phyloP scores from a whole-genome alignment of 2,329 filamentous ascomycete species.

The Xylariaceae sp. region DNA sequence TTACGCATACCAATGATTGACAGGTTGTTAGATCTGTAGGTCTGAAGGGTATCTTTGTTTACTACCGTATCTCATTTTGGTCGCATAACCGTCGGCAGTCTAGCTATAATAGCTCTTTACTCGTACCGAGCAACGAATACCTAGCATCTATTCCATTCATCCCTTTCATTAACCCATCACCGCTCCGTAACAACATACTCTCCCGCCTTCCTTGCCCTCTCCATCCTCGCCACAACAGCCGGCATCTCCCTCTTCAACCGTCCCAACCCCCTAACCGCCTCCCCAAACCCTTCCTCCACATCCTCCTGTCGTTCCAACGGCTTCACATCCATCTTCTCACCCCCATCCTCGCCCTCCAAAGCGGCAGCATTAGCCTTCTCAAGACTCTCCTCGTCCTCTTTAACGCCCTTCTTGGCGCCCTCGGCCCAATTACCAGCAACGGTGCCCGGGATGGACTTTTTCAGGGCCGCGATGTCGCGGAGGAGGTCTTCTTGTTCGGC shows the following conservation, averaged over 20 bases:
- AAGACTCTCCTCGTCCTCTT: constrained; percentile 45
- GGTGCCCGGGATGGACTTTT: constrained; percentile 45
- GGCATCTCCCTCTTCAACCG: constrained; percentile 56
- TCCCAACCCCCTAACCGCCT: constrained; percentile 47
- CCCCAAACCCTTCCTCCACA: constrained; percentile 43
- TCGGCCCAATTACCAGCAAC: constrained; percentile 42
- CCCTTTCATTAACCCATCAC: constrained; percentile 21
- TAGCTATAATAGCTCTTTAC: no score
- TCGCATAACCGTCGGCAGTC: no score
- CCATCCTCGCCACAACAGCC: constrained; percentile 58
- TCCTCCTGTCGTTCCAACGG: constrained; percentile 42
- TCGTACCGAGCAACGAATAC: background rate
- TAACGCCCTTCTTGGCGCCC: constrained; percentile 36
- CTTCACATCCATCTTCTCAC: constrained; percentile 28
- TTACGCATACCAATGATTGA: no score
- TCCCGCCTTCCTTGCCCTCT: constrained; percentile 55
- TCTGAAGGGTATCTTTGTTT: constrained; percentile 11
- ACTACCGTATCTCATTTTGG: background rate
- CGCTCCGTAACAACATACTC: constrained; percentile 50
- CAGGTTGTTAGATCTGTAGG: background rate
- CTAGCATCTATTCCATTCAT: background rate
- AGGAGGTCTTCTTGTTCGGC: constrained; percentile 59
- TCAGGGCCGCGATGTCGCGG: constrained; percentile 57
- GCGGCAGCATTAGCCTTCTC: constrained; percentile 22
- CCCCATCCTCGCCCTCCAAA: constrained; percentile 3